These are phyloP conservation scores for Radiomyces spectabilis DNA, from an alignment of 192 early-diverging fungal species.

Conservation along the genomic window DNA sequence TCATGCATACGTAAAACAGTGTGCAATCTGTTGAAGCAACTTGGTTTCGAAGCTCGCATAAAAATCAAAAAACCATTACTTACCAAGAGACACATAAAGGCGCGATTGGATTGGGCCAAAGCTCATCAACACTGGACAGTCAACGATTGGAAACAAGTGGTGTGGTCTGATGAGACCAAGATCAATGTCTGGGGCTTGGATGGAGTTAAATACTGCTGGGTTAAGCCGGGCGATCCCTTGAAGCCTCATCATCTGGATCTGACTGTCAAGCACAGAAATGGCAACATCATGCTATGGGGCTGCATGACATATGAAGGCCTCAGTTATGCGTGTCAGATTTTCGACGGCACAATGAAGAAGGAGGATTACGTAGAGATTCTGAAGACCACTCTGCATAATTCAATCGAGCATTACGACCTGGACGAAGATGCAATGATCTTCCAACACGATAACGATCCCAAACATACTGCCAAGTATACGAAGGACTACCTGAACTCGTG, in stretches of 20 bases:
- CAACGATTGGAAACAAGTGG: conserved; percentile 27
- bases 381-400: neutral
- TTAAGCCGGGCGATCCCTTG: no score
- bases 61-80: no score
- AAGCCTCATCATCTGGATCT: neutral
- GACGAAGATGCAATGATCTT: conserved; percentile 6
- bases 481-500: conserved; percentile 7
- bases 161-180: conserved; percentile 33
- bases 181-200: conserved; percentile 17
- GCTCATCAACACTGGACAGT: conserved; percentile 24
- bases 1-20: no score
- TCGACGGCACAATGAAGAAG: conserved; percentile 4
- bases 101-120: conserved; percentile 7
- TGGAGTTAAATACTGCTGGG: no score
- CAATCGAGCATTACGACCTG: neutral
- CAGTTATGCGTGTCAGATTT: neutral
- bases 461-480: conserved; percentile 20
- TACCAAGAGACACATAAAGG: no score
- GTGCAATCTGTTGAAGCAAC: no score
- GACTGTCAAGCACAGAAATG: conserved; percentile 13
- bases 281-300: conserved; percentile 12
- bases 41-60: no score
- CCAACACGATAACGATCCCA: conserved; percentile 33
- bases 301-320: conserved; percentile 11
- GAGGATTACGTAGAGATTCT: conserved; percentile 1